These are phyloP conservation scores for Camellia japonica DNA, from an alignment of 148 eudicot species.

Conservation along the genomic window DNA sequence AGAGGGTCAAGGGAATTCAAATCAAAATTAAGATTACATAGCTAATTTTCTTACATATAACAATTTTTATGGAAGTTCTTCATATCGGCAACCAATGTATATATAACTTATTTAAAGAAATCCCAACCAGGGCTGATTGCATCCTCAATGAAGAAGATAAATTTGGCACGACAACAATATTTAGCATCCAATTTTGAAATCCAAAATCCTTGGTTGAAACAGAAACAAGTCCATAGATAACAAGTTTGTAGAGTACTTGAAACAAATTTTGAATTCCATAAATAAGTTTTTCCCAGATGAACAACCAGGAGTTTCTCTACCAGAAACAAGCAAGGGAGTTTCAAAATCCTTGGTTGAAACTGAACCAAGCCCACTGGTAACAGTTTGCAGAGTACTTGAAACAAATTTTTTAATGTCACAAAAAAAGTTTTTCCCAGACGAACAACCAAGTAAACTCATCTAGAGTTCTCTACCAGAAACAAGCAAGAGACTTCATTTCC, in stretches of 20 bases:
- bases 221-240: background rate
- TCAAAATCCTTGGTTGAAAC: no score
- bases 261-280: background rate
- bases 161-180: background rate
- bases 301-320: no score
- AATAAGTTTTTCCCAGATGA: background rate
- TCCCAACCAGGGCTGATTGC: background rate
- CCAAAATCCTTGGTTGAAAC: background rate
- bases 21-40: background rate
- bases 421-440: no score
- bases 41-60: no score
- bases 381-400: no score
- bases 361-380: no score
- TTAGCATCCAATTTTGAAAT: background rate
- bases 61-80: no score
- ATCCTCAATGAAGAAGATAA: conserved; percentile 8
- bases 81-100: background rate
- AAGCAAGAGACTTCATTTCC: no score
- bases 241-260: background rate
- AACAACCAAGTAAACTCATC: no score
- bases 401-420: no score
- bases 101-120: background rate
- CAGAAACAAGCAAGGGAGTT: no score
- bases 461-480: no score
- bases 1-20: background rate